Conservation (phyloP, 148 eudicot species). For the Heliamphora exappendiculata region DNA sequence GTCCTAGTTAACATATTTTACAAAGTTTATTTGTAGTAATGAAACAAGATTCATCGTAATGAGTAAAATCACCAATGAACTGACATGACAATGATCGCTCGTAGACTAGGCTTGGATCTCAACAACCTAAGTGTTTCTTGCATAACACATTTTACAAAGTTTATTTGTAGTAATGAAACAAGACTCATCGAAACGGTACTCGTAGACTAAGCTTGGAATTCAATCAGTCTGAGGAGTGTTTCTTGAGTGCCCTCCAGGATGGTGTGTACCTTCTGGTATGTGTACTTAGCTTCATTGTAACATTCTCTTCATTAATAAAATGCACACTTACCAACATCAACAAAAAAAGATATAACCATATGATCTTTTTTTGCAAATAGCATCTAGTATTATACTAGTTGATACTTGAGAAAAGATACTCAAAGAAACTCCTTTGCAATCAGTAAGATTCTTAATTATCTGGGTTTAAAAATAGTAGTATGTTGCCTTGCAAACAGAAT, state of each 20-base stretch:
- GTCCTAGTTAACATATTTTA: not conserved
- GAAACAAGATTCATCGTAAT: not conserved
- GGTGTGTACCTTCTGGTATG: too few relatives aligned
- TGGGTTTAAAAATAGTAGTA: not conserved
- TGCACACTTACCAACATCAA: too few relatives aligned
- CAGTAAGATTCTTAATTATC: not conserved
- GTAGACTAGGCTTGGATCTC: too few relatives aligned
- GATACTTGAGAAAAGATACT: not conserved
- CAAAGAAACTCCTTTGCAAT: not conserved
- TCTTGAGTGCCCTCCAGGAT: too few relatives aligned
- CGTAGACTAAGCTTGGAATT: too few relatives aligned
- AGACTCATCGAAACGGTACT: too few relatives aligned
- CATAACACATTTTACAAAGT: too few relatives aligned
- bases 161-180: too few relatives aligned
- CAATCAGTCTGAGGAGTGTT: too few relatives aligned
- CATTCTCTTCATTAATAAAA: too few relatives aligned
- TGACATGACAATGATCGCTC: not conserved
- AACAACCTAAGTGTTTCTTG: too few relatives aligned
- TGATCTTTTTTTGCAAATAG: not conserved
- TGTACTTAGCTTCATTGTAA: not conserved
- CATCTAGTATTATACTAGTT: not conserved
- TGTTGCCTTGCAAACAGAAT: not conserved
- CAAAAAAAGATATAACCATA: not conserved
- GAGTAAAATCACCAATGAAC: not conserved
- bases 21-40: not conserved